Evolutionary conservation across 352 stramenopile genomes (phyloP).

Genomic region (Stephanocyclus meneghinianus): DNA sequence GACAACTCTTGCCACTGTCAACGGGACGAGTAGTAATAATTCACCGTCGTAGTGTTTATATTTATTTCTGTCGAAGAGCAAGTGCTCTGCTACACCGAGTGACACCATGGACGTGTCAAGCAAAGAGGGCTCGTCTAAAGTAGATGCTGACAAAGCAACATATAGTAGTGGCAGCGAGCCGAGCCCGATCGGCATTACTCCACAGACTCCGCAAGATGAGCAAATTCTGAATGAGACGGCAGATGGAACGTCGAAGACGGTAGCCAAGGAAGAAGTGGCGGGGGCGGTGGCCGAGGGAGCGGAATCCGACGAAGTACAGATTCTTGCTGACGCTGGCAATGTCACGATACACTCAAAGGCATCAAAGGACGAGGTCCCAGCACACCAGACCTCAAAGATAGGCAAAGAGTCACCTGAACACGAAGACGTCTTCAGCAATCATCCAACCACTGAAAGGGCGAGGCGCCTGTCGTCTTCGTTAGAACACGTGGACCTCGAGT

Average conservation of each 20-base stretch:
- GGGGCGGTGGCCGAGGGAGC: neutral
- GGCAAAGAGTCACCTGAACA: neutral
- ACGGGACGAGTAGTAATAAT: neutral
- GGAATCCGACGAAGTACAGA: neutral
- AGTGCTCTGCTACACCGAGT: neutral
- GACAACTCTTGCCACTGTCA: neutral
- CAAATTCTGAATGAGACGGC: slow-evolving; percentile 5
- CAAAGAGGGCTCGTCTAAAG: neutral
- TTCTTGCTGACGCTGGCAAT: neutral
- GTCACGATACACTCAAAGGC: neutral
- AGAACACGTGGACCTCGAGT: slow-evolving; percentile 46
- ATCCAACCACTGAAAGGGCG: neutral
- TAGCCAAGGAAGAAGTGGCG: neutral
- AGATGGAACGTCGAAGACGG: neutral
- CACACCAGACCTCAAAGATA: neutral
- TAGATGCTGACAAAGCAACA: neutral
- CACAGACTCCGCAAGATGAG: slow-evolving; percentile 3
- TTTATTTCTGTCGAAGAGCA: neutral
- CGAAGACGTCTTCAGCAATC: neutral
- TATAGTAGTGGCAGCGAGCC: neutral
- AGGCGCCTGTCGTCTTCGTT: slow-evolving; percentile 34
- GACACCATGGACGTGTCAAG: slow-evolving; percentile 9
- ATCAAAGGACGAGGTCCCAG: neutral
- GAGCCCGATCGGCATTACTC: slow-evolving; percentile 1
- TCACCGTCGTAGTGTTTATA: neutral